Conservation (phyloP, 345 rosid genomes). For the Syzygium jambos region DNA sequence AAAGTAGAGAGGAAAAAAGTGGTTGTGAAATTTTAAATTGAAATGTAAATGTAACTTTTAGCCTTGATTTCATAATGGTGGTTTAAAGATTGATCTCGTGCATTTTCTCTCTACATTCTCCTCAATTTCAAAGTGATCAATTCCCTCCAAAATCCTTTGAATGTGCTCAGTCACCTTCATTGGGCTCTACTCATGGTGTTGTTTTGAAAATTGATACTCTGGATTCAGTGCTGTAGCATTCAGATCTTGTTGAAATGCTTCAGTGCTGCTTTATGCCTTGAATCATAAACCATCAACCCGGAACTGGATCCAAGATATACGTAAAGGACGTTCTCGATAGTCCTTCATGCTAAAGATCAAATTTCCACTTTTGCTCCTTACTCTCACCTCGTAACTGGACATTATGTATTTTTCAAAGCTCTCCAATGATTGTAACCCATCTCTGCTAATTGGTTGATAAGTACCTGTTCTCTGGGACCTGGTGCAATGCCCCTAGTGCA, state of each 20-base stretch:
- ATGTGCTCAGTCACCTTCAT: not conserved
- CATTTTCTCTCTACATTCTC: not conserved
- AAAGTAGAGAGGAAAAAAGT: not conserved
- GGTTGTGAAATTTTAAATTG: not conserved
- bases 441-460: too few species aligned
- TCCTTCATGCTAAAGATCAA: not conserved
- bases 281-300: not conserved
- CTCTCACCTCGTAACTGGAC: too few species aligned
- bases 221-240: not conserved
- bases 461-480: too few species aligned
- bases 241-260: not conserved
- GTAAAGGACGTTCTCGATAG: not conserved
- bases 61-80: not conserved
- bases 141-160: not conserved
- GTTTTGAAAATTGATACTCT: not conserved
- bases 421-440: too few species aligned
- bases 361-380: not conserved
- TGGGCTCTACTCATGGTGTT: not conserved
- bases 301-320: not conserved
- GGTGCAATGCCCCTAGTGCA: too few species aligned
- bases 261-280: not conserved
- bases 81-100: not conserved
- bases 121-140: not conserved
- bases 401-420: too few species aligned
- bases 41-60: not conserved